Evolutionary conservation across 2,329 filamentous ascomycete species (phyloP).

Genomic region (Coniochaeta ligniaria): DNA sequence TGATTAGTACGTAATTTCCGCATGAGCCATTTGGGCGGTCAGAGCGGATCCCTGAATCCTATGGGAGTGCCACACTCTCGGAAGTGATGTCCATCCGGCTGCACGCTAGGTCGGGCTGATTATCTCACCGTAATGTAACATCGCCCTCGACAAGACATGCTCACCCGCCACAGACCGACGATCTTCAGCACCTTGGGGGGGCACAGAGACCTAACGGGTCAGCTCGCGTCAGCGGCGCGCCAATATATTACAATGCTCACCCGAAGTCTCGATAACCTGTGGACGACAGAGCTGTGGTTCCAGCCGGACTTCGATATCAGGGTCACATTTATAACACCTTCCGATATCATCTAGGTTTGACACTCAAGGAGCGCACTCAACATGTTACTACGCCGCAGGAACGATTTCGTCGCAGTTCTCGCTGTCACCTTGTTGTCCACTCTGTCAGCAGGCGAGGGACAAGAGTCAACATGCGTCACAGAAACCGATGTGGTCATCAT

Average conservation of each 20-base stretch:
- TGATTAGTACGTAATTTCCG: too few species aligned
- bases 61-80: not conserved
- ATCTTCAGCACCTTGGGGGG: not conserved
- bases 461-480: slow-evolving; percentile 4
- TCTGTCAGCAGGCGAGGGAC: not conserved
- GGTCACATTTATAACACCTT: too few species aligned
- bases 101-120: not conserved
- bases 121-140: not conserved
- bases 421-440: not conserved
- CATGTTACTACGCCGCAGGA: not conserved
- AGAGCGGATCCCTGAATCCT: not conserved
- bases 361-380: not conserved
- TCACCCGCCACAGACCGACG: not conserved
- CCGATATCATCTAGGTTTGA: too few species aligned
- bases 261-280: not conserved
- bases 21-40: too few species aligned
- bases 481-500: slow-evolving; percentile 7
- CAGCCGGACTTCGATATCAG: too few species aligned
- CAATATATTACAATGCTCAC: not conserved
- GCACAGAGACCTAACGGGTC: not conserved
- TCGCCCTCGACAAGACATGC: not conserved
- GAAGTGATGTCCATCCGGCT: not conserved
- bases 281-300: too few species aligned
- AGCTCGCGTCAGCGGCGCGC: not conserved
- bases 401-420: not conserved